Conservation (phyloP, 1,284 basidiomycete genomes). For the Albatrellus sp. region DNA sequence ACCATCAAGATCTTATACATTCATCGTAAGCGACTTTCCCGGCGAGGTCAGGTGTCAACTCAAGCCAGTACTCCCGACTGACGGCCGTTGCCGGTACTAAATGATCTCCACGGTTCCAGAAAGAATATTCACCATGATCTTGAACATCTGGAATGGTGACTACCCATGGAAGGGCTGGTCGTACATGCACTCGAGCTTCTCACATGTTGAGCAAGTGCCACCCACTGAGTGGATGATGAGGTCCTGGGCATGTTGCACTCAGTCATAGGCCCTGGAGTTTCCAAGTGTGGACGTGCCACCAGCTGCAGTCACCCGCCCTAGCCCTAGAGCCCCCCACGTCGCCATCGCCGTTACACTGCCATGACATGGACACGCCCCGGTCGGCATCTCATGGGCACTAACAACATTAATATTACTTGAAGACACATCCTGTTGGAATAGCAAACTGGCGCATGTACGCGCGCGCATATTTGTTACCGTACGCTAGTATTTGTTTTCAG, state of each 20-base stretch:
- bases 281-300: no score
- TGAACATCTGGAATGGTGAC: slow-evolving; percentile 14
- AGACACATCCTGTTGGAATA: no score
- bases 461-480: no score
- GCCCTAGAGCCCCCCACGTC: no score
- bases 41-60: slow-evolving; percentile 21
- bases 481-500: no score
- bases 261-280: slow-evolving; percentile 2
- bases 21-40: slow-evolving; percentile 28
- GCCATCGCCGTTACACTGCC: no score
- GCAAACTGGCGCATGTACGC: no score
- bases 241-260: slow-evolving; percentile 14
- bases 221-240: slow-evolving; percentile 13
- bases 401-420: no score
- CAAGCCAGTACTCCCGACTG: slow-evolving; percentile 47
- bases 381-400: no score
- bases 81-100: slow-evolving; percentile 39
- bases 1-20: slow-evolving; percentile 24
- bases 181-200: slow-evolving; percentile 24
- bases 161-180: slow-evolving; percentile 24
- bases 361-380: no score
- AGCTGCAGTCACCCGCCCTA: no score
- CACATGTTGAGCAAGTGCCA: slow-evolving; percentile 17
- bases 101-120: slow-evolving; percentile 36
- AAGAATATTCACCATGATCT: slow-evolving; percentile 23